A percentile compares a stretch with the other conserved stretches of the same genome.
phyloP scores from a whole-genome alignment of 2,329 filamentous ascomycete genomes.

The Penicillium crustosum region DNA sequence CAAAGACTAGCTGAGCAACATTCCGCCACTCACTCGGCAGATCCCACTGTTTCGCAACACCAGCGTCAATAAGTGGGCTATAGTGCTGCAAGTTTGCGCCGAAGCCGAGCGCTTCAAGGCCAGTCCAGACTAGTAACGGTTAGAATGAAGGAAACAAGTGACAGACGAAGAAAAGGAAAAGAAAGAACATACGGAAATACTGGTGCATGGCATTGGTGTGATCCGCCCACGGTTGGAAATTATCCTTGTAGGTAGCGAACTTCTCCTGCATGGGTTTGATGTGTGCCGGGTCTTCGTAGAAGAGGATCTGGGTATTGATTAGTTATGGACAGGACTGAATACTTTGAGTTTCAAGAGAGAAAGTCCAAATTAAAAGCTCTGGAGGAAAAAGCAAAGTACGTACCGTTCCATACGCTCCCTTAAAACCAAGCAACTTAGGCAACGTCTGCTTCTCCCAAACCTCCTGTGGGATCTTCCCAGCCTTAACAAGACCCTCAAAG shows the following conservation, averaged over 20 bases:
- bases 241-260: conserved; percentile 72
- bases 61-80: conserved; percentile 78
- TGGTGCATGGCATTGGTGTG: conserved; percentile 83
- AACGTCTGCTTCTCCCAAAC: conserved; percentile 53
- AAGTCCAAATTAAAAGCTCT: conserved; percentile 41
- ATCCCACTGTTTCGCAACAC: conserved; percentile 68
- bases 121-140: conserved; percentile 64
- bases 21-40: conserved; percentile 73
- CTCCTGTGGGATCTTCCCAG: conserved; percentile 48
- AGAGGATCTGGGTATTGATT: conserved; percentile 58
- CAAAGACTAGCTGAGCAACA: conserved; percentile 82
- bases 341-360: not conserved
- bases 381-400: not conserved
- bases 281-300: conserved; percentile 75
- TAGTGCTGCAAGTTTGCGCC: conserved; percentile 93
- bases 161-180: not conserved
- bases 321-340: not conserved
- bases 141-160: not conserved
- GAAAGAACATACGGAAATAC: conserved; percentile 53
- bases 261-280: conserved; percentile 66
- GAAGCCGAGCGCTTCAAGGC: conserved; percentile 77
- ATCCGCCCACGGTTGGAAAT: conserved; percentile 73
- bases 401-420: conserved; percentile 67
- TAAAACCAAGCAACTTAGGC: conserved; percentile 60
- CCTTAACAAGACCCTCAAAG: conserved; percentile 68